phyloP scores from a whole-genome alignment of 2,329 filamentous ascomycete species.

The Beauveria sp. region DNA sequence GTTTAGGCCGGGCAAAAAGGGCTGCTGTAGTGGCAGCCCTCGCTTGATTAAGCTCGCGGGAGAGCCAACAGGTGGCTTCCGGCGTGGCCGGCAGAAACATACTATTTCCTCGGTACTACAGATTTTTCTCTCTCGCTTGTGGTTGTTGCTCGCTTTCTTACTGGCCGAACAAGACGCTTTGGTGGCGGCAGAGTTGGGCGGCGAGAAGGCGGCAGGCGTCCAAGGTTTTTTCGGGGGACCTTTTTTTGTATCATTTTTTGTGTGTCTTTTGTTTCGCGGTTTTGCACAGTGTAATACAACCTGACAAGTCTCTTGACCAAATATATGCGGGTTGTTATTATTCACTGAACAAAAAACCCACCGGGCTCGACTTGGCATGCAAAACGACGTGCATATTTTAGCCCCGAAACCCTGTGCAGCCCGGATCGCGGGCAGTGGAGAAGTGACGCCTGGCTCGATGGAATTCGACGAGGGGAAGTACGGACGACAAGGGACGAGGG shows the following conservation, averaged over 20 bases:
- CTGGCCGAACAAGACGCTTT: too few species aligned
- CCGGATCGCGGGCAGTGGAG: conserved; percentile 7
- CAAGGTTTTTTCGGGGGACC: too few species aligned
- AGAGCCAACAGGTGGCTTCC: not conserved
- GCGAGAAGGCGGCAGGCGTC: too few species aligned
- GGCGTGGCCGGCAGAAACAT: not conserved
- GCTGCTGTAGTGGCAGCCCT: not conserved
- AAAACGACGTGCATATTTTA: conserved; percentile 4
- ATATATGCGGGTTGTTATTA: not conserved
- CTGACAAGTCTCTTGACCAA: not conserved
- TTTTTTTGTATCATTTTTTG: too few species aligned
- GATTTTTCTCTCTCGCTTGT: too few species aligned
- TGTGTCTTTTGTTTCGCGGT: too few species aligned
- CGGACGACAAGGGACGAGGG: not conserved
- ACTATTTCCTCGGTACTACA: too few species aligned
- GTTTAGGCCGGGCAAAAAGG: not conserved
- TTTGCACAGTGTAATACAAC: not conserved
- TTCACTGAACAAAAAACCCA: not conserved
- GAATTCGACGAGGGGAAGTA: conserved; percentile 5
- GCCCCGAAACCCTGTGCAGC: conserved; percentile 1
- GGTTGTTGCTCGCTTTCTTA: too few species aligned
- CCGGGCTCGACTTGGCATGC: not conserved
- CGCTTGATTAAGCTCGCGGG: not conserved
- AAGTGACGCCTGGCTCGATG: not conserved
- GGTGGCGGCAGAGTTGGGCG: too few species aligned